A percentile compares a stretch with the other conserved stretches of the same genome.
Conservation (phyloP, 768 basidiomycete genomes). For the Harrya chromipes region DNA sequence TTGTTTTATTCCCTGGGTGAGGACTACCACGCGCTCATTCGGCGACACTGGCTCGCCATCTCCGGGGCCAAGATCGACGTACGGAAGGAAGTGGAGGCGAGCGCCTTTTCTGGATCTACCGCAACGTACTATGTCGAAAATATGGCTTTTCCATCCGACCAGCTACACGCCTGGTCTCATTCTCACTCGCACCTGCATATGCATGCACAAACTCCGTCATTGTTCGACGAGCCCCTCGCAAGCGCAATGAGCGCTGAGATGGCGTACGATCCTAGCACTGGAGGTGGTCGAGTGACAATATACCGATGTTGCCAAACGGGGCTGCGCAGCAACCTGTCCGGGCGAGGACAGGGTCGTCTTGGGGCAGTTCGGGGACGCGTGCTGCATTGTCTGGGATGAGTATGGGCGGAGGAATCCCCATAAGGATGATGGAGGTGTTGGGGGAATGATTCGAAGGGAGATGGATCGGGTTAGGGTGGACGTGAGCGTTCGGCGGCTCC, state of each 20-base stretch:
- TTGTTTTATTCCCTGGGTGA: slow-evolving; percentile 72
- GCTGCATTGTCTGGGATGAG: slow-evolving; percentile 16
- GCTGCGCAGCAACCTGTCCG: slow-evolving; percentile 19
- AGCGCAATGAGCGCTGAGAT: slow-evolving; percentile 67
- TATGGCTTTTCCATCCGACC: slow-evolving; percentile 10
- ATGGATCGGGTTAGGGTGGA: slow-evolving; percentile 31
- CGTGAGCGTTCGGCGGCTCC: not conserved
- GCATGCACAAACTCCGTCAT: slow-evolving; percentile 42
- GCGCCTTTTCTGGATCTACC: slow-evolving; percentile 39
- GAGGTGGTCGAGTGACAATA: slow-evolving; percentile 35
- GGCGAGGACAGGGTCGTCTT: slow-evolving; percentile 6
- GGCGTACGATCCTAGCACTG: slow-evolving; percentile 40
- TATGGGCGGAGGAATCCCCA: slow-evolving; percentile 37
- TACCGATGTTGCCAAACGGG: slow-evolving; percentile 86
- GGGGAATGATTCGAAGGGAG: slow-evolving; percentile 51
- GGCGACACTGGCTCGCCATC: slow-evolving; percentile 58
- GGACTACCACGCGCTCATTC: slow-evolving; percentile 78
- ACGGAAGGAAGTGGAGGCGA: slow-evolving; percentile 66
- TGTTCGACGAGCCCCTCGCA: slow-evolving; percentile 72
- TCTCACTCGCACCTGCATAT: slow-evolving; percentile 33
- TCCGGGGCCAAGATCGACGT: slow-evolving; percentile 62
- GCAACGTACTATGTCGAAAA: slow-evolving; percentile 26
- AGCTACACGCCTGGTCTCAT: slow-evolving; percentile 1
- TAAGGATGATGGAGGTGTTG: slow-evolving; percentile 63
- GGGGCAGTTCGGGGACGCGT: slow-evolving; percentile 15